phyloP scores from a whole-genome alignment of 192 early-diverging fungal species.

The Coemansia guatemalensis region DNA sequence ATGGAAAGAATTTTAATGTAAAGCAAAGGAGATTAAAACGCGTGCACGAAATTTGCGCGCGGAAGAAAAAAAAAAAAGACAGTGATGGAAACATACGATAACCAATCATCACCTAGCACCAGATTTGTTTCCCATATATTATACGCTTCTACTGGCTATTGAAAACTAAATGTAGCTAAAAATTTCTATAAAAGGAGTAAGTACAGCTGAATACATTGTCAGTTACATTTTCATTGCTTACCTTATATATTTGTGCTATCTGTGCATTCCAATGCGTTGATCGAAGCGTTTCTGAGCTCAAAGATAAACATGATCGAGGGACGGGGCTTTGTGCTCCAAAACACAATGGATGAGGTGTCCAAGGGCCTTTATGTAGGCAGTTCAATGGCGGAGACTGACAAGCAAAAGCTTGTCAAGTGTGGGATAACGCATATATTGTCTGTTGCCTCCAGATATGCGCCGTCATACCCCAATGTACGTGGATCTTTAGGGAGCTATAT shows the following conservation, averaged over 20 bases:
- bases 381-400: conserved; percentile 51
- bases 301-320: conserved; percentile 21
- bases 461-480: conserved; percentile 36
- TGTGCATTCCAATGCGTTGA: background rate
- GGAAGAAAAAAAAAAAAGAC: background rate
- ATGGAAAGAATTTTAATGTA: background rate
- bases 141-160: background rate
- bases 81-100: background rate
- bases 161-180: background rate
- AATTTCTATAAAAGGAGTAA: background rate
- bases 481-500: background rate
- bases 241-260: background rate
- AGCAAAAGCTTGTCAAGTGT: conserved; percentile 22
- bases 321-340: conserved; percentile 44
- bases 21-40: background rate
- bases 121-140: background rate
- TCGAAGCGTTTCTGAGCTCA: background rate
- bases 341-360: conserved; percentile 47
- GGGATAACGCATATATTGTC: conserved; percentile 52
- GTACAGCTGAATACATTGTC: background rate
- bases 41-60: background rate
- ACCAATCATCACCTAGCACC: background rate
- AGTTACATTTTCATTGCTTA: background rate
- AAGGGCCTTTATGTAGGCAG: conserved; percentile 54
- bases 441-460: conserved; percentile 35